Base-by-base conservation (phyloP, 495 filamentous ascomycete genomes). In the Neohortaea acidophila region DNA sequence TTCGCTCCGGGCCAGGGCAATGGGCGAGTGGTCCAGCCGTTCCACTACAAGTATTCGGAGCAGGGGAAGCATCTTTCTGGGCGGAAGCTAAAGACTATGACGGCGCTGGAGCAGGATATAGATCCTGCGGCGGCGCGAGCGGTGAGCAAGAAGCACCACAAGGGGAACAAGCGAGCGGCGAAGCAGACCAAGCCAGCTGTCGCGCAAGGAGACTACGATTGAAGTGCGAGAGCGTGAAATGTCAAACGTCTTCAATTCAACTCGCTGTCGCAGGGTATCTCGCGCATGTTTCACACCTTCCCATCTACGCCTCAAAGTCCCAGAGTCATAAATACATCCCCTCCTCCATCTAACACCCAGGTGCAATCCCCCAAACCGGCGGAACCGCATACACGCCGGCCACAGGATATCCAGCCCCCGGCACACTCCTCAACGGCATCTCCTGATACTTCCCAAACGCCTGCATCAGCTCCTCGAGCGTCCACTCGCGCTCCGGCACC, bases 111-210 rank as follows among this genome's bases (percentile, higher is more conserved):
- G 60, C 80, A 78, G 43, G 77, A 79, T 29, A 53, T 94, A 10
- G 83, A 91, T 54, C 79, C 83, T 2, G 79, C 76, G 22, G 91
- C 96, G 36, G 65, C 94, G 45, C 72, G 68, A 25, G 58, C 65
- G 51, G 73, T 51, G 39, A 55, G 79, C 19, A 99, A 99, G 73
- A 96, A 94, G 63, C 91, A 96, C 59, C 94, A 84, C 60, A 96
- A 96, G 65, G 77, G 68, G 6, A 75, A 78, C 38, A 74, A 59
- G 48, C 39, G 35, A 45, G 46, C 30, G 44, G 33, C 51, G 29
- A 72, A 71, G 55, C 76, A 75, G 64, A 65, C 9, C n/a, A 30
- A 39, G 37, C 24, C 5, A 6, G 3, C 28, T 30, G 4, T 30
- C 4, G 17, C 28, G 28, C n/a, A 15, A 30, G 28, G 28, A 4